Base-by-base conservation (phyloP, 352 stramenopile genomes). In the Phytopythium litorale region DNA sequence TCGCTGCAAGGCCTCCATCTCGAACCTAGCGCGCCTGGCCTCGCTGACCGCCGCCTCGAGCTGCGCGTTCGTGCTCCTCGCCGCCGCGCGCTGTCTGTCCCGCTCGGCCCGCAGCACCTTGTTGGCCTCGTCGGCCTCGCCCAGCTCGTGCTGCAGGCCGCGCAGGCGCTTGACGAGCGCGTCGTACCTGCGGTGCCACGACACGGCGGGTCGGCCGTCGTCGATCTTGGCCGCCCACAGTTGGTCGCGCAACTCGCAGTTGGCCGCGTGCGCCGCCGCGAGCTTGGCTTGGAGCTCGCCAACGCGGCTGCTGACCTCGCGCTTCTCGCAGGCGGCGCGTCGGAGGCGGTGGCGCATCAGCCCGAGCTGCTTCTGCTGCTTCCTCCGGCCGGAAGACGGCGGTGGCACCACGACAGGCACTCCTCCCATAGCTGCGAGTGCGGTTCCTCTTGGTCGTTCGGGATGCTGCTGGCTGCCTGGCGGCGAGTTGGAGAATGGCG, bases 181-280 rank as follows among this genome's bases (percentile, higher is more conserved):
- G 12, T 54, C 48, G 48, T 38, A 37, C 5, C 48, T 16, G 25
- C 48, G 48, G 25, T 54, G 48, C 48, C 48, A 54, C 23, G 48
- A 54, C 25, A 54, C 48, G 48, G 48, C 48, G 48, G 48, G 48
- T 2, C 48, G 12, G 1, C 48, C 48, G 16, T 54, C 48, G 48
- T 54, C 48, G 48, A 54, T 33, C 23, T 21, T 54, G 48, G 48
- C 25, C 23, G 48, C 48, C 48, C 48, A 54, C 23, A 54, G 48
- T 25, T 54, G 25, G 48, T 54, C 48, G 4, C 48, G 48, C 48
- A 54, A 25, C 48, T 54, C 48, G 48, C n/a, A 37, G 48, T 54
- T 54, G 48, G 48, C 7, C 13, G 48, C 48, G 25, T 54, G 25
- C 12, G 48, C 48, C 25, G 13, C 48, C 25, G 48, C 12, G 48